A percentile compares a stretch with the other conserved stretches of the same genome.
phyloP scores from a whole-genome alignment of 2,329 filamentous ascomycete species.

The Pleurostoma richardsiae region DNA sequence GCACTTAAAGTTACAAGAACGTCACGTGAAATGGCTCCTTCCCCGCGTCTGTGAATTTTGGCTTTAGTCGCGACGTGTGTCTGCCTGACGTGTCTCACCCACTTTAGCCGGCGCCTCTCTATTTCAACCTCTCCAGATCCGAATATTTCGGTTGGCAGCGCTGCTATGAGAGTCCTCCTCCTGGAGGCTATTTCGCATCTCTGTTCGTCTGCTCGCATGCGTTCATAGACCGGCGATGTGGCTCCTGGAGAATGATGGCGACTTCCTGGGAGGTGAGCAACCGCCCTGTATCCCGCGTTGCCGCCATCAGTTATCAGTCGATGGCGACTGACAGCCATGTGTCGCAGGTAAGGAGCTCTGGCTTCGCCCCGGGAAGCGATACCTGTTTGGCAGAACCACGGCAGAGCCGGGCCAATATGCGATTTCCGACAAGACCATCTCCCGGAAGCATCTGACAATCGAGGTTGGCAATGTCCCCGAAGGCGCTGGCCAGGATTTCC shows the following conservation, averaged over 20 bases:
- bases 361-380: conserved; percentile 80
- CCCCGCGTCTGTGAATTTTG: too few relatives aligned
- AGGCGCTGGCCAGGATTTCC: conserved; percentile 63
- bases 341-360: conserved; percentile 65
- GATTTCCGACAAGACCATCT: conserved; percentile 78
- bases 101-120: too few relatives aligned
- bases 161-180: too few relatives aligned
- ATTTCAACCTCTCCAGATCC: too few relatives aligned
- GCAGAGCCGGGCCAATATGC: conserved; percentile 60
- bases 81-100: too few relatives aligned
- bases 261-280: conserved; percentile 43
- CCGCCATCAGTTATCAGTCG: not conserved
- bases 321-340: conserved; percentile 3
- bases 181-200: too few relatives aligned
- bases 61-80: too few relatives aligned
- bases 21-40: too few relatives aligned
- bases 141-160: too few relatives aligned
- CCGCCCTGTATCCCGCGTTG: not conserved
- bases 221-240: conserved; percentile 42
- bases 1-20: too few relatives aligned
- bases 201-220: too few relatives aligned
- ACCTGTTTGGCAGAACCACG: conserved; percentile 77
- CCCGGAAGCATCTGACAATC: conserved; percentile 81
- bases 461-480: conserved; percentile 60
- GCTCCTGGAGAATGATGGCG: conserved; percentile 55